Percentiles rank a stretch among this genome's conserved stretches.
Conservation (phyloP, 139 green algal species). For the Eudorina sp. region DNA sequence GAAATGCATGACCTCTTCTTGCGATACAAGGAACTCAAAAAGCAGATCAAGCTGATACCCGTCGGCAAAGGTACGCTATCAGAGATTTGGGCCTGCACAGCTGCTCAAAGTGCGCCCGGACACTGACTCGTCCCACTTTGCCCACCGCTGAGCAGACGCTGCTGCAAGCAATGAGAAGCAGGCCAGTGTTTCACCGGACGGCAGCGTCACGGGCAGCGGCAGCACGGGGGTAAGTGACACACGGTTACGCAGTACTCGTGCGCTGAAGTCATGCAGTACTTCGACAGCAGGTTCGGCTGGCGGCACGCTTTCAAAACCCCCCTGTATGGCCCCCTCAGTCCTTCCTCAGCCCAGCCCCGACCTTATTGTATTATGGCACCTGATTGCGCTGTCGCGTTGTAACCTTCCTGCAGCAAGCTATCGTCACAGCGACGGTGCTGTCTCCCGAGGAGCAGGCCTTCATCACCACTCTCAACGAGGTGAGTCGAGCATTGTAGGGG, state of each 20-base stretch:
- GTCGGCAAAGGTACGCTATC: neutral
- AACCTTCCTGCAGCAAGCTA: neutral
- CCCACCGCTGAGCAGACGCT: neutral
- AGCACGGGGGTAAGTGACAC: slow-evolving; percentile 11
- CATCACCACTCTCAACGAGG: slow-evolving; percentile 72
- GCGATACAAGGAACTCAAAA: slow-evolving; percentile 63
- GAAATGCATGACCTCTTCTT: slow-evolving; percentile 58
- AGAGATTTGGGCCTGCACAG: neutral
- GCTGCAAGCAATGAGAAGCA: slow-evolving; percentile 30
- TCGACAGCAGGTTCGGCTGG: too few species aligned
- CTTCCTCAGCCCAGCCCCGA: too few species aligned
- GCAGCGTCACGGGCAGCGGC: slow-evolving; percentile 4
- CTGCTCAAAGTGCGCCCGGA: neutral
- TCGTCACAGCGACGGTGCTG: slow-evolving; percentile 32
- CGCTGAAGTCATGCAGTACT: too few species aligned
- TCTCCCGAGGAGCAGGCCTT: slow-evolving; percentile 63
- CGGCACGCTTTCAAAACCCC: too few species aligned
- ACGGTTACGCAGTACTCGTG: too few species aligned
- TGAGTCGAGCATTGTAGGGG: neutral
- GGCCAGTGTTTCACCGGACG: neutral
- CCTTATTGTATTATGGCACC: too few species aligned
- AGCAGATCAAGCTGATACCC: slow-evolving; percentile 60
- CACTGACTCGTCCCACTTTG: neutral
- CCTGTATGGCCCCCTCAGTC: too few species aligned
- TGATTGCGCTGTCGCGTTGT: too few species aligned